phyloP scores from a whole-genome alignment of 2,329 filamentous ascomycete genomes.

The Penicillium sp. region DNA sequence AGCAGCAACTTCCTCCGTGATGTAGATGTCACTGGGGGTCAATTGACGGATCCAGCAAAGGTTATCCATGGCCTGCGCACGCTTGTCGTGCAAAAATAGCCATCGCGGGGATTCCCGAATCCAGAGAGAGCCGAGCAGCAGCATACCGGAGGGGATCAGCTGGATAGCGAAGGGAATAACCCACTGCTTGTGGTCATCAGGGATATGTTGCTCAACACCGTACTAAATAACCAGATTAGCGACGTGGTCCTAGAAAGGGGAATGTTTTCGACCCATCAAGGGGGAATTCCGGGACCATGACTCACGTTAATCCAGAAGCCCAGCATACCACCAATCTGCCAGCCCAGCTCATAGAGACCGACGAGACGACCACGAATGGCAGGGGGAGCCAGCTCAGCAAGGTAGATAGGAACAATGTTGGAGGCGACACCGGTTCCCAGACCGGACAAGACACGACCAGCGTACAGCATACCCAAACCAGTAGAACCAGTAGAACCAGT shows the following conservation, averaged over 20 bases:
- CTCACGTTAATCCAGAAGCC: slow-evolving; percentile 53
- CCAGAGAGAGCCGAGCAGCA: slow-evolving; percentile 59
- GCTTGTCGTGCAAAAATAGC: slow-evolving; percentile 67
- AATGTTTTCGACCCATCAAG: not conserved
- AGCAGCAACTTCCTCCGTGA: slow-evolving; percentile 70
- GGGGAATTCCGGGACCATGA: slow-evolving; percentile 3
- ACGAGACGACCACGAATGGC: slow-evolving; percentile 61
- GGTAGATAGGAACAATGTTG: slow-evolving; percentile 62
- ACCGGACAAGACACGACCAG: slow-evolving; percentile 58
- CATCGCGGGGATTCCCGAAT: slow-evolving; percentile 68
- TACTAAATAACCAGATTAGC: slow-evolving; percentile 41
- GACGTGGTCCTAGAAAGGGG: not conserved
- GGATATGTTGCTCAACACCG: slow-evolving; percentile 49
- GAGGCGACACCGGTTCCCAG: slow-evolving; percentile 58
- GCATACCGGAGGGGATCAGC: slow-evolving; percentile 42
- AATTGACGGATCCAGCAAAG: slow-evolving; percentile 50
- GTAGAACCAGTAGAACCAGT: slow-evolving; percentile 59
- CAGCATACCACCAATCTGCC: slow-evolving; percentile 54
- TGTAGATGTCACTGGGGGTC: slow-evolving; percentile 55
- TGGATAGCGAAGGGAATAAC: slow-evolving; percentile 45
- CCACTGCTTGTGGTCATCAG: slow-evolving; percentile 39
- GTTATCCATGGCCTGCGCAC: slow-evolving; percentile 63
- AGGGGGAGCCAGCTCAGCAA: slow-evolving; percentile 58
- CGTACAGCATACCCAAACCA: slow-evolving; percentile 63
- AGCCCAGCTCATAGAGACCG: slow-evolving; percentile 58